A percentile compares a stretch with the other conserved stretches of the same genome.
phyloP scores from a whole-genome alignment of 2,329 filamentous ascomycete genomes.

The Ophiognomonia clavigignenti-juglandacearum region DNA sequence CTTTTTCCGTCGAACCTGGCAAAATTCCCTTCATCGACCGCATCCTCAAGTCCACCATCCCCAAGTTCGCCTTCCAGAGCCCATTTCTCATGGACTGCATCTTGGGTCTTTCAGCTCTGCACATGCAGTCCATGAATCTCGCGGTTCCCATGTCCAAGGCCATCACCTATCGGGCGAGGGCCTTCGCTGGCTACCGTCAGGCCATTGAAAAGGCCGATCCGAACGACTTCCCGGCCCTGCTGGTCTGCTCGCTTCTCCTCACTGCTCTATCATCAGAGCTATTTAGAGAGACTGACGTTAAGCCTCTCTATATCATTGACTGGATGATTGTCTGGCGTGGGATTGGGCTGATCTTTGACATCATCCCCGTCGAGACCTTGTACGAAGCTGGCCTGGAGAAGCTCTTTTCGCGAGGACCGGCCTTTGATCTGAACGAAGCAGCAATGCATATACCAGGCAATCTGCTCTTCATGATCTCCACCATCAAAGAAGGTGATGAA shows the following conservation, averaged over 20 bases:
- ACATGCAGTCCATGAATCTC: constrained; percentile 38
- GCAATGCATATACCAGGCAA: constrained; percentile 38
- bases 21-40: constrained; percentile 31
- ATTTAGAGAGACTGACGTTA: constrained; percentile 42
- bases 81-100: constrained; percentile 51
- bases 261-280: constrained; percentile 44
- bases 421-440: constrained; percentile 39
- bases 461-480: constrained; percentile 44
- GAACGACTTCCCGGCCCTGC: constrained; percentile 42
- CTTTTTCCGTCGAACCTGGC: constrained; percentile 38
- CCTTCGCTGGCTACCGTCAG: constrained; percentile 46
- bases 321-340: constrained; percentile 54
- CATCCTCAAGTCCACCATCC: constrained; percentile 41
- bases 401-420: constrained; percentile 46
- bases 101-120: constrained; percentile 46
- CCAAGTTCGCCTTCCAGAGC: constrained; percentile 45
- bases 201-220: constrained; percentile 44
- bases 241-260: constrained; percentile 47
- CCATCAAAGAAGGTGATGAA: constrained; percentile 35
- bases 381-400: constrained; percentile 38
- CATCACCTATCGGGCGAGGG: constrained; percentile 40
- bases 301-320: constrained; percentile 46
- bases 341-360: constrained; percentile 43
- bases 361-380: constrained; percentile 28
- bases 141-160: constrained; percentile 34